phyloP scores from a whole-genome alignment of 805 yeast genomes.

The Deakozyma indianensis region DNA sequence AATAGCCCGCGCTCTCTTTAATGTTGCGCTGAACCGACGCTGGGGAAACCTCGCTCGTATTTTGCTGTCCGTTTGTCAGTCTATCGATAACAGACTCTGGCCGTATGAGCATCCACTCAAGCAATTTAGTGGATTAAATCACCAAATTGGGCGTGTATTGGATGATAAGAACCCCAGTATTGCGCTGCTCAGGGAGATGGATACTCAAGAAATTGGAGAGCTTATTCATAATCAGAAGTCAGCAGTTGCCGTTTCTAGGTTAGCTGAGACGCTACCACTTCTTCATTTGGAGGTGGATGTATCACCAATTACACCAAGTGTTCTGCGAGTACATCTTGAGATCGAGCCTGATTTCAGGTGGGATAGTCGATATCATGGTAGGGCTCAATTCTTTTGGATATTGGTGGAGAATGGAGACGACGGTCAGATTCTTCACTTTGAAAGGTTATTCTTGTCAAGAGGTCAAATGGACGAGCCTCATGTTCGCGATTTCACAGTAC shows the following conservation, averaged over 20 bases:
- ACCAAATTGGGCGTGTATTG: constrained; percentile 39
- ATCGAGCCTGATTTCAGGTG: constrained; percentile 70
- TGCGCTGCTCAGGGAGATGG: constrained; percentile 61
- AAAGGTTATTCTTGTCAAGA: constrained; percentile 56
- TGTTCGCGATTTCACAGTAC: constrained; percentile 84
- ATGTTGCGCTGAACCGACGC: constrained; percentile 73
- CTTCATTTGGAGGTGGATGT: constrained; percentile 66
- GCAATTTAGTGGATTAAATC: constrained; percentile 58
- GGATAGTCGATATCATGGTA: constrained; percentile 74
- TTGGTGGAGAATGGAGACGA: constrained; percentile 77
- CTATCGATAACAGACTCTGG: constrained; percentile 80
- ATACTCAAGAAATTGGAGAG: constrained; percentile 69
- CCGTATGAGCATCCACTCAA: constrained; percentile 77
- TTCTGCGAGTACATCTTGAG: constrained; percentile 62
- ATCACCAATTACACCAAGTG: constrained; percentile 77
- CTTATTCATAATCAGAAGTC: constrained; percentile 67
- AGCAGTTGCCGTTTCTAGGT: constrained; percentile 48
- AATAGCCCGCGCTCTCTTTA: constrained; percentile 79
- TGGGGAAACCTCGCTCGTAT: constrained; percentile 79
- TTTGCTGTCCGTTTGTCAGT: constrained; percentile 68
- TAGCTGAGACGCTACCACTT: constrained; percentile 61
- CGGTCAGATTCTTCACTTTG: constrained; percentile 63
- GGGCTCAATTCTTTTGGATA: constrained; percentile 80
- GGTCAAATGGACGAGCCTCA: constrained; percentile 41
- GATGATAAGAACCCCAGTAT: constrained; percentile 36